Conservation (phyloP, 2,329 filamentous ascomycete species). For the Cladophialophora exuberans region DNA sequence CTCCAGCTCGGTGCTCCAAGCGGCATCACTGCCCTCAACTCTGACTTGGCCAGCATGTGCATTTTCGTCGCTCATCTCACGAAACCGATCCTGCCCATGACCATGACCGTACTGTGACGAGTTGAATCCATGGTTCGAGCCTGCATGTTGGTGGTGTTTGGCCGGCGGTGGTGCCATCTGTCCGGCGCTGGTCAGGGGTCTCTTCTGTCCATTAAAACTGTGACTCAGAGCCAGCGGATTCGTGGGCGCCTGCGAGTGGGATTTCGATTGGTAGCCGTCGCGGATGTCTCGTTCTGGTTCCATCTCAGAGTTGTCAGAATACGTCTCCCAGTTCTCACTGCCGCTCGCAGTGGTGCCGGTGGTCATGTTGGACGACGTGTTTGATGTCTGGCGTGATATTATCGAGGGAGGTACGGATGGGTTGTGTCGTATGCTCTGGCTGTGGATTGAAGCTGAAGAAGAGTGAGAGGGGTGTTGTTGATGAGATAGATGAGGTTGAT, state of each 20-base stretch:
- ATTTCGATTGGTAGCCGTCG: constrained; percentile 72
- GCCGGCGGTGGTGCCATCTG: constrained; percentile 37
- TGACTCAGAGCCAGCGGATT: constrained; percentile 23
- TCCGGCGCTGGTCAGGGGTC: constrained; percentile 20
- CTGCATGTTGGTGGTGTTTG: constrained; percentile 32
- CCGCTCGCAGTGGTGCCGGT: constrained; percentile 69
- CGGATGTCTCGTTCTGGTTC: constrained; percentile 74
- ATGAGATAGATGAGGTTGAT: constrained; percentile 47
- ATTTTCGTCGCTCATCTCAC: constrained; percentile 30
- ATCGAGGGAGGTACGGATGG: constrained; percentile 39
- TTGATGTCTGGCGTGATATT: constrained; percentile 67
- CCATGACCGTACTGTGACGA: constrained; percentile 9
- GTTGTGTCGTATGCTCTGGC: constrained; percentile 12
- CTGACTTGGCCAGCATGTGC: constrained; percentile 12
- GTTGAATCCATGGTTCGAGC: constrained; percentile 2
- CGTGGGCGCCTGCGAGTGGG: constrained; percentile 12
- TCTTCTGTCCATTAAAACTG: constrained; percentile 26
- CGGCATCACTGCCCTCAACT: constrained; percentile 32
- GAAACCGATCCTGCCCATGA: constrained; percentile 10
- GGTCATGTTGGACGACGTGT: constrained; percentile 58
- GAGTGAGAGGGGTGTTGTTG: constrained; percentile 45
- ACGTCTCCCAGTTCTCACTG: constrained; percentile 98
- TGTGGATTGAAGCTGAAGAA: constrained; percentile 36
- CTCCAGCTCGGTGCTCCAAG: constrained; percentile 33
- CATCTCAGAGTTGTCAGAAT: constrained; percentile 79